Evolutionary conservation across 177 flowering plant genomes (phyloP).

Genomic region (Vitis hybrid): DNA sequence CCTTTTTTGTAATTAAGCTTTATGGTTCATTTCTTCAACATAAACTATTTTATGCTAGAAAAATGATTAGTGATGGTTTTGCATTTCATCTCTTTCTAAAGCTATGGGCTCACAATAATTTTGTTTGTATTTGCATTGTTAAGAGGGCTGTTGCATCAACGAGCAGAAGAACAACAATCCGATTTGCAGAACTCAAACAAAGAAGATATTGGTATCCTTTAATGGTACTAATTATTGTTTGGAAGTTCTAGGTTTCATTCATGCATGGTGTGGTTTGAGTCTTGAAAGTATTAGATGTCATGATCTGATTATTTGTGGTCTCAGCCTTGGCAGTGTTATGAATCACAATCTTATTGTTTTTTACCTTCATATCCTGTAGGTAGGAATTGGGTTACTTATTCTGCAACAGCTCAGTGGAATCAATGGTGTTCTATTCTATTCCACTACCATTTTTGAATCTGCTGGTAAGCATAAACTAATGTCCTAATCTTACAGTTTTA

Average conservation of each 20-base stretch:
- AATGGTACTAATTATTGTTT: slow-evolving; percentile 36
- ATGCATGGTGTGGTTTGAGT: background rate
- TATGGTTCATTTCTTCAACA: too few species aligned
- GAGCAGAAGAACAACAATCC: slow-evolving; percentile 55
- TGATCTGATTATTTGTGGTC: too few species aligned
- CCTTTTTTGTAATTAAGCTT: background rate
- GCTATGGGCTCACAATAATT: background rate
- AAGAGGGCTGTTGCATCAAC: slow-evolving; percentile 86
- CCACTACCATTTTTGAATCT: slow-evolving; percentile 73
- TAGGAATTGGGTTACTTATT: slow-evolving; percentile 82
- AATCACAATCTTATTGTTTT: background rate
- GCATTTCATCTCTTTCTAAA: too few species aligned
- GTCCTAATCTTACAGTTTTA: background rate
- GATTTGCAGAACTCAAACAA: slow-evolving; percentile 57
- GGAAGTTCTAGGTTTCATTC: background rate
- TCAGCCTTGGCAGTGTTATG: background rate
- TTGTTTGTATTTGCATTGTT: slow-evolving; percentile 7
- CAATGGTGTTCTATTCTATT: slow-evolving; percentile 88
- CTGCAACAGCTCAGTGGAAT: slow-evolving; percentile 89
- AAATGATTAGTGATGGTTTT: too few species aligned
- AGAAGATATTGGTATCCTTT: slow-evolving; percentile 69
- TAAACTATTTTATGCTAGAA: too few species aligned
- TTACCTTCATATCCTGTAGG: slow-evolving; percentile 37
- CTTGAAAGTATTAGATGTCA: background rate
- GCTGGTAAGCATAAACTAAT: slow-evolving; percentile 51